Conservation (phyloP, 2,329 filamentous ascomycete species). For the Alternaria novae-zelandiae region DNA sequence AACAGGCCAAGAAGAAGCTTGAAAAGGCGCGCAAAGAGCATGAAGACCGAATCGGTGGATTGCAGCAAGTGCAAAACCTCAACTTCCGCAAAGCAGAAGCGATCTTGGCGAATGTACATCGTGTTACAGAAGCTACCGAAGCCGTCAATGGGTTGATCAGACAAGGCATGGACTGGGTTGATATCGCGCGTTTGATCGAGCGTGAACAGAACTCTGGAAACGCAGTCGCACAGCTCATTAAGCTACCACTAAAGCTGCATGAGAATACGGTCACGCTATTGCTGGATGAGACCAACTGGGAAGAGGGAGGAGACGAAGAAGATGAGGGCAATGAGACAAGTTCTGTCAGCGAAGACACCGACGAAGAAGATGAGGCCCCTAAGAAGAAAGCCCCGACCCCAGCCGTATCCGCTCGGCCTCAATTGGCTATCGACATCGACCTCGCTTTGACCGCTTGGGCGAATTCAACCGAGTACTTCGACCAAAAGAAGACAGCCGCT, state of each 20-base stretch:
- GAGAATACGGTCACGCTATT: slow-evolving; percentile 86
- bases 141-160: slow-evolving; percentile 90
- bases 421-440: slow-evolving; percentile 81
- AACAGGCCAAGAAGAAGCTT: slow-evolving; percentile 80
- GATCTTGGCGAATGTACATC: slow-evolving; percentile 87
- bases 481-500: slow-evolving; percentile 82
- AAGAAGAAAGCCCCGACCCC: slow-evolving; percentile 55
- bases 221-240: slow-evolving; percentile 84
- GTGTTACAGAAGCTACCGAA: slow-evolving; percentile 90
- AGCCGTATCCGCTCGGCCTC: slow-evolving; percentile 46
- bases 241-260: slow-evolving; percentile 84
- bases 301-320: slow-evolving; percentile 66
- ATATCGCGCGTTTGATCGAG: slow-evolving; percentile 87
- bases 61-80: slow-evolving; percentile 80
- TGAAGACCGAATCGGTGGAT: slow-evolving; percentile 78
- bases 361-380: slow-evolving; percentile 60
- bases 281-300: slow-evolving; percentile 72
- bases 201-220: slow-evolving; percentile 83
- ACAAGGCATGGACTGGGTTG: slow-evolving; percentile 97
- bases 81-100: slow-evolving; percentile 89
- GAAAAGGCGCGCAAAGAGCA: slow-evolving; percentile 86
- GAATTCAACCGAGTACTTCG: slow-evolving; percentile 91
- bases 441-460: slow-evolving; percentile 82
- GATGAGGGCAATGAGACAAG: slow-evolving; percentile 65
- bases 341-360: slow-evolving; percentile 69